Evolutionary conservation across 2,329 filamentous ascomycete species (phyloP).

Genomic region (Colletotrichum sp.): DNA sequence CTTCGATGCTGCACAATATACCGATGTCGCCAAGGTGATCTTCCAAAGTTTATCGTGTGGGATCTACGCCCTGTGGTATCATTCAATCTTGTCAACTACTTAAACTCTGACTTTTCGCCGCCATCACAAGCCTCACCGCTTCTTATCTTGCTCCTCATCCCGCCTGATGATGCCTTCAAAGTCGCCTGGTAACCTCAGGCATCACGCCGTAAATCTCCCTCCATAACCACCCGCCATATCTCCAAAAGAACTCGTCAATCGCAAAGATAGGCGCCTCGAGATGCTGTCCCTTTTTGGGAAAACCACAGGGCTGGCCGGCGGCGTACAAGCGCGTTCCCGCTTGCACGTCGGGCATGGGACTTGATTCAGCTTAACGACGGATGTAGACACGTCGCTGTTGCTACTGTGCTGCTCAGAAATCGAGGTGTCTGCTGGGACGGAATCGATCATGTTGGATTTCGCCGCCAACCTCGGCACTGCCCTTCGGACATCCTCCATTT

Average conservation of each 20-base stretch:
- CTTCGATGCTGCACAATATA: not conserved
- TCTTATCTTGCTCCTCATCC: not conserved
- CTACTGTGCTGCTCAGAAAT: not conserved
- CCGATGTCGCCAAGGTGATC: not conserved
- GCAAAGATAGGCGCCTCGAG: not conserved
- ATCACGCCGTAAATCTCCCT: not conserved
- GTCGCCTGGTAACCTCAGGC: not conserved
- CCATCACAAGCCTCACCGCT: not conserved
- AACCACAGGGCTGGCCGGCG: not conserved
- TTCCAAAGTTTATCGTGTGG: not conserved
- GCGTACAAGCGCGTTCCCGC: not conserved
- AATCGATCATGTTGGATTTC: not conserved
- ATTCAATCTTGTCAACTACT: not conserved
- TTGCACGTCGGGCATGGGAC: constrained; percentile 2
- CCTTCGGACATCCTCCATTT: not conserved
- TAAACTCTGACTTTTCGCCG: not conserved
- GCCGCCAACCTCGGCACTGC: not conserved
- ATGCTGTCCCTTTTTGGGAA: not conserved
- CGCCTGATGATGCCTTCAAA: not conserved
- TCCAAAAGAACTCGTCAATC: not conserved
- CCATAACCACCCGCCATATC: not conserved
- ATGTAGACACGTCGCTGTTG: not conserved
- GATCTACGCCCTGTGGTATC: not conserved
- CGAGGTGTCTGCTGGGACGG: not conserved
- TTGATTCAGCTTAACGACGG: not conserved